phyloP scores from a whole-genome alignment of 805 yeast genomes.

The Wickerhamiella sergipiensis region DNA sequence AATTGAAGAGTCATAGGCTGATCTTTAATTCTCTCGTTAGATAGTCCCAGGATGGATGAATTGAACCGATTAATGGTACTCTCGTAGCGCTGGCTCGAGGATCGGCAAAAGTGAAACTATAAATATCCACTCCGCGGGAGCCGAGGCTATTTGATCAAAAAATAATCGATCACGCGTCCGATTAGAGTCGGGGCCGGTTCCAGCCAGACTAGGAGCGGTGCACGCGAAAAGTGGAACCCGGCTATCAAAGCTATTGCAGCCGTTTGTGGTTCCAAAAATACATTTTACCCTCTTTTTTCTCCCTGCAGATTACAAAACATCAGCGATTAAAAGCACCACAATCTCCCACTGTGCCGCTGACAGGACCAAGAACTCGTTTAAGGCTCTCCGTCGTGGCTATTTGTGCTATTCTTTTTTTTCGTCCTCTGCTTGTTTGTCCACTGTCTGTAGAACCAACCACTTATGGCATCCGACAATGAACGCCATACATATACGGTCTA shows the following conservation, averaged over 20 bases:
- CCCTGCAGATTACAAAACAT: not conserved
- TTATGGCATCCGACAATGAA: not conserved
- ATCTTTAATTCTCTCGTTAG: not conserved
- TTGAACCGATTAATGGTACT: too few relatives aligned
- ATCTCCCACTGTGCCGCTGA: not conserved
- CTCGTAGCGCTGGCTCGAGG: not conserved
- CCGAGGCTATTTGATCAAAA: not conserved
- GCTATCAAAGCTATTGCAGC: not conserved
- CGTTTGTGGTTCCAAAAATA: not conserved
- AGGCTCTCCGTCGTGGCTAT: too few relatives aligned
- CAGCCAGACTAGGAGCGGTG: too few relatives aligned
- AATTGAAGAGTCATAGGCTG: not conserved
- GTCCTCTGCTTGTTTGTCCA: too few relatives aligned
- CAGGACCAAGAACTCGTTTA: not conserved
- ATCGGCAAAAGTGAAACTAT: not conserved
- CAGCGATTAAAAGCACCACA: not conserved
- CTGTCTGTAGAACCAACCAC: not conserved
- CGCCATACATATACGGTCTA: constrained; percentile 45
- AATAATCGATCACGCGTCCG: not conserved
- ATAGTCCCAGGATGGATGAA: too few relatives aligned
- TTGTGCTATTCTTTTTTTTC: not conserved
- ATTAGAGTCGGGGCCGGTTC: too few relatives aligned
- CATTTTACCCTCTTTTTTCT: not conserved
- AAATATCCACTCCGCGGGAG: not conserved
- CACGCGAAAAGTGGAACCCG: too few relatives aligned